Evolutionary conservation across 2,329 filamentous ascomycete genomes (phyloP).

Genomic region (Fusarium lateritium): DNA sequence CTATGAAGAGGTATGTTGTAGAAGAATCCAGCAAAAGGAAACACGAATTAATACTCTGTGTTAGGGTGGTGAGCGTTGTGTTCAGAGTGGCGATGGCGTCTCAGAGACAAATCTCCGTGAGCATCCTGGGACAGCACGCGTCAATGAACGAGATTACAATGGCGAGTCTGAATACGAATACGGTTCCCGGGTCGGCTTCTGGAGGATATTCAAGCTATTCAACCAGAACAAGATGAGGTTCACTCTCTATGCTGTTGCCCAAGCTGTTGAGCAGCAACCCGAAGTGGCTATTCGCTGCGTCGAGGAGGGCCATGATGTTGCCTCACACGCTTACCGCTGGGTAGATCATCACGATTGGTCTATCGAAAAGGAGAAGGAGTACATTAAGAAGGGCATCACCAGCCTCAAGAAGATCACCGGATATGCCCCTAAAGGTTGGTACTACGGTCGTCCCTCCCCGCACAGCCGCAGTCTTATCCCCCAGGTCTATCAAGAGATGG

Average conservation of each 20-base stretch:
- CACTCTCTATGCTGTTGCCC: constrained; percentile 8
- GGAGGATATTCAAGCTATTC: constrained; percentile 11
- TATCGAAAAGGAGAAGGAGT: neutral
- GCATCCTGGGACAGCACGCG: neutral
- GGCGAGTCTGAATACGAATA: constrained; percentile 25
- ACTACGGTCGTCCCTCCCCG: constrained; percentile 9
- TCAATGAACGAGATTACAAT: constrained; percentile 14
- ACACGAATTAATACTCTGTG: no score
- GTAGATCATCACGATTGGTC: constrained; percentile 21
- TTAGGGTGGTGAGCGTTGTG: constrained; percentile 8
- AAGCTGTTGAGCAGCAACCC: constrained; percentile 14
- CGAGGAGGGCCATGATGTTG: constrained; percentile 11
- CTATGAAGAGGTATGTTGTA: constrained; percentile 12
- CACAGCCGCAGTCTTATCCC: neutral
- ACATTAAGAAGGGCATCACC: neutral
- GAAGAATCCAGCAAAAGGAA: no score
- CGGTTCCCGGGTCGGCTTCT: constrained; percentile 17
- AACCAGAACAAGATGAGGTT: constrained; percentile 9
- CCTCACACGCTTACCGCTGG: constrained; percentile 16
- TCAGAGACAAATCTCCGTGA: constrained; percentile 16
- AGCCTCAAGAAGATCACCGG: constrained; percentile 8
- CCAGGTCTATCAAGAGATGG: constrained; percentile 13
- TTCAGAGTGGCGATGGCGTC: constrained; percentile 3
- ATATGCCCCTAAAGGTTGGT: constrained; percentile 7
- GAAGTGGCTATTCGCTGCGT: constrained; percentile 13